Percentiles rank a stretch among this genome's conserved stretches.
Conservation (phyloP, 129 eudicot species). For the Artemisia argyi region DNA sequence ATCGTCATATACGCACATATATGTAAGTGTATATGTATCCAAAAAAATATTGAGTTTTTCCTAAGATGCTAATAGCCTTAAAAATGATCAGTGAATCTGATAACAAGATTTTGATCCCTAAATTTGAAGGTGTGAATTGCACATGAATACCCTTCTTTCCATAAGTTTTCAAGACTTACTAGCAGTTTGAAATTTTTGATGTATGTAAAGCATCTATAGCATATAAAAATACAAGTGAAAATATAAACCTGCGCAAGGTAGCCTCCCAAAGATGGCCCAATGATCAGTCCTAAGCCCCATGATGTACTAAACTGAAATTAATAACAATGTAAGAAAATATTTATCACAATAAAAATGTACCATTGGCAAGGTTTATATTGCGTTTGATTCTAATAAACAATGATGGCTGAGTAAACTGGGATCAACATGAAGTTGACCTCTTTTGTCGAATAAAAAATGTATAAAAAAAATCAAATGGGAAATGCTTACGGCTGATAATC, state of each 20-base stretch:
- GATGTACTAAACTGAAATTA: conserved; percentile 69
- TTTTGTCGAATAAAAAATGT: not conserved
- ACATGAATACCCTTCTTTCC: not conserved
- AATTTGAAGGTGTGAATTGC: conserved; percentile 1
- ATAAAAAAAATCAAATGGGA: not conserved
- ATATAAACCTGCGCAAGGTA: conserved; percentile 77
- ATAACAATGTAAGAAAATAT: not conserved
- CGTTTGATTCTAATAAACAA: no score
- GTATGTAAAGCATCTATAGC: not conserved
- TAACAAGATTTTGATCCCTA: conserved; percentile 9
- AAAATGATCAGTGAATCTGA: not conserved
- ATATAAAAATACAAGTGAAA: conserved; percentile 14
- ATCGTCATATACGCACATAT: not conserved
- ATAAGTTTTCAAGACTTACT: conserved; percentile 1
- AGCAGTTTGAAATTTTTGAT: not conserved
- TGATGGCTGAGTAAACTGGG: no score
- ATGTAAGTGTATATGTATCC: not conserved
- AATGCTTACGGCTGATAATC: conserved; percentile 69
- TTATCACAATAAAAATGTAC: not conserved
- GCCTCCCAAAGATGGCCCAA: conserved; percentile 96
- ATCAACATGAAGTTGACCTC: no score
- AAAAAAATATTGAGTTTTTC: no score
- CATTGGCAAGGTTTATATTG: no score
- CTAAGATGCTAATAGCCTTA: no score
- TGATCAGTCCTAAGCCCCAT: conserved; percentile 86